Evolutionary conservation across 2,329 filamentous ascomycete species (phyloP), one percentile per base, ranked within the genome.

Genomic region (Nemania sp.): DNA sequence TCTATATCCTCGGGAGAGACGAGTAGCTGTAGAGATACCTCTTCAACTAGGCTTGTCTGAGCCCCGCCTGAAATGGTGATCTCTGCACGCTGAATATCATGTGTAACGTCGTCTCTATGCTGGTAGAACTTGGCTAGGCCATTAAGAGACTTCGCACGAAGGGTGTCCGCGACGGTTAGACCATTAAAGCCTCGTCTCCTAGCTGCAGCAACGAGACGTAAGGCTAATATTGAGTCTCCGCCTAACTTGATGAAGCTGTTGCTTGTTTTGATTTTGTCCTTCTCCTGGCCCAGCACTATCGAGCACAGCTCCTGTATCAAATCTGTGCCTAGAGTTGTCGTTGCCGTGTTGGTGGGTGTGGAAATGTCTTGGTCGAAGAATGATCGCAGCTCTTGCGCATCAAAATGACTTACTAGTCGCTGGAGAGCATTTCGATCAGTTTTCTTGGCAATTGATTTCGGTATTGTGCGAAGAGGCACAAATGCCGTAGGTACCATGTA

Each of bases 401-500:
- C 47, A 35, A n/a, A 50, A 20, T 50, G 11, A 20, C 47, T 20
- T 3, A 50, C 47, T n/a, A 50, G 47, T 29, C 18, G 11, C 25
- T 50, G 47, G 5, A 50, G 21, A 13, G 47, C 18, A 37, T 11
- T 50, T 12, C 32, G 32, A 18, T 53, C 50, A 9, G 50, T 53
- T 15, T 53, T 53, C 37, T 53, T 53, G 18, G 50, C 34, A 3
- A 43, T 43, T 4, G 50, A 53, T 25, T 40, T n/a, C 11, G 50
- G 50, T 11, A 53, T 42, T 9, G 34, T 10, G 34, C 37, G 9
- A 42, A 53, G 50, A 40, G 50, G 50, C 3, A 53, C 18, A 40
- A 40, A 53, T 9, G 50, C 50, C n/a, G 50, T 42, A 29, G 50
- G 50, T 17, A 53, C 50, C 50, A 53, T 53, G 50, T 53, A 53